Base-by-base conservation (phyloP, 306 rosid genomes). In the Leucaena leucocephala region DNA sequence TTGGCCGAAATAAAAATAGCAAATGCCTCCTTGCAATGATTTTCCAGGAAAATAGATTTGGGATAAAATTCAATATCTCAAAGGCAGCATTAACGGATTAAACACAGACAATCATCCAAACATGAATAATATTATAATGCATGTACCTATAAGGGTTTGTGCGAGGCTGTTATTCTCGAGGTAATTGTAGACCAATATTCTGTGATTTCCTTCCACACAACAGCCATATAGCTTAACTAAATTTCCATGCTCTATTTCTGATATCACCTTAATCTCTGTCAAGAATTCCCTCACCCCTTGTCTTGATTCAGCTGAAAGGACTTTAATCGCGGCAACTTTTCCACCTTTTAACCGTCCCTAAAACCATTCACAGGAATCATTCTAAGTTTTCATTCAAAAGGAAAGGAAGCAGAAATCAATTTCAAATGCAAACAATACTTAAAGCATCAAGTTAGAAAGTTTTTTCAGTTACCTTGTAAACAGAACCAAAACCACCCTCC, bases 401-500 rank as follows among this genome's bases (percentile, higher is more conserved):
- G 72, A 36, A 78, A 75, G 49, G 70, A 59, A 40, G 58, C 54
- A 74, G 16, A 66, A 45, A 54, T 39, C 45, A 57, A 77, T 35
- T 17, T 44, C 67, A 63, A 74, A 78, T 75, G 78, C 67, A 55
- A 69, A 50, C 19, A 84, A 74, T 42, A 76, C 65, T 16, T 45
- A 74, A 44, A 68, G n/a, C 38, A 22, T 44, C 73, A 42, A 33
- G 38, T 22, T 21, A 43, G 10, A 15, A 61, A 71, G 74, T 27
- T 75, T n/a, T 27, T 36, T 72, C 46, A 66, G 54, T 79, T 86
- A 95, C 98, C 97, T 92, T 92, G 75, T 82, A 89, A 27, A 94
- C 97, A 68, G 97, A 86, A 86, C 98, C 98, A 76, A 94, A 94
- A 88, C 97, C 97, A n/a, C 98, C 98, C 84, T 94, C 97, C 43